Evolutionary conservation across 805 yeast species (phyloP).

Genomic region (Komagataella pseudopastoris): DNA sequence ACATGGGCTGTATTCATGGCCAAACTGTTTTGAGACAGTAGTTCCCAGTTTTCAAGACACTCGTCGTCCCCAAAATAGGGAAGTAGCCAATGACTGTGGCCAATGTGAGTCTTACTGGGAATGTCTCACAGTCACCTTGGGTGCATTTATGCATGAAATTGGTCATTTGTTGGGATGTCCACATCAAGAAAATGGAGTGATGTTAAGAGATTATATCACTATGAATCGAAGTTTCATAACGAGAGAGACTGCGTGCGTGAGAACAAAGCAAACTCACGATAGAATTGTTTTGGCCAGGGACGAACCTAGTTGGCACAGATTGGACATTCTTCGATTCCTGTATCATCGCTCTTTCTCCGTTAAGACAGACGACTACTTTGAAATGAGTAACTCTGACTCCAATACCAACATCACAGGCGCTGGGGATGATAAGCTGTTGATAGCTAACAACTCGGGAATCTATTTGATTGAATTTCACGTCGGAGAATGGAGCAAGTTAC

Average conservation of each 20-base stretch:
- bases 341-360: conserved; percentile 70
- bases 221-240: conserved; percentile 76
- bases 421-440: conserved; percentile 27
- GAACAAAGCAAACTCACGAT: conserved; percentile 37
- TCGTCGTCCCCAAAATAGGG: conserved; percentile 43
- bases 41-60: conserved; percentile 58
- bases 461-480: conserved; percentile 60
- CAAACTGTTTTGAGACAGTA: conserved; percentile 63
- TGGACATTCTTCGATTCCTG: conserved; percentile 66
- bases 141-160: conserved; percentile 92
- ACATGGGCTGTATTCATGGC: conserved; percentile 88
- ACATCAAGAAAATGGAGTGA: conserved; percentile 80
- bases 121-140: conserved; percentile 70
- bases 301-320: conserved; percentile 80
- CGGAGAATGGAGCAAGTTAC: conserved; percentile 46
- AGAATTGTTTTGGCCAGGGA: conserved; percentile 39
- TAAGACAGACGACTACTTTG: neutral
- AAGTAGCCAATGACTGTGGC: conserved; percentile 84
- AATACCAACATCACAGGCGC: conserved; percentile 24
- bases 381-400: conserved; percentile 23
- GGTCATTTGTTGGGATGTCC: conserved; percentile 90
- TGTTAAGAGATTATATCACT: conserved; percentile 75
- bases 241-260: conserved; percentile 41
- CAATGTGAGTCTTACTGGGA: conserved; percentile 89
- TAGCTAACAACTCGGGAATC: conserved; percentile 52